These are phyloP conservation scores for Exophiala calicioides DNA, from an alignment of 2,329 filamentous ascomycete species.

Conservation along the genomic window DNA sequence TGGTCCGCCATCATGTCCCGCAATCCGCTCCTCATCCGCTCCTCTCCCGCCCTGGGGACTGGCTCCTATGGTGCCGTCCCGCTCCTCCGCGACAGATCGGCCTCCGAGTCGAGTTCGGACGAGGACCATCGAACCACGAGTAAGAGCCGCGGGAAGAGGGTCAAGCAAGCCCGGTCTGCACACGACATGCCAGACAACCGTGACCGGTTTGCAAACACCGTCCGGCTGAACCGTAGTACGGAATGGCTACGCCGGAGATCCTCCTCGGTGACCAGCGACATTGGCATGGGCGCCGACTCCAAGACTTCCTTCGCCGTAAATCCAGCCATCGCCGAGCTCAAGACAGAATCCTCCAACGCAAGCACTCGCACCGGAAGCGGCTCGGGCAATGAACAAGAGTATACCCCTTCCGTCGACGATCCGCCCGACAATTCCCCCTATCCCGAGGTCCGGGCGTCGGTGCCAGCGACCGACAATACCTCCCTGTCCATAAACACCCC, in stretches of 20 bases:
- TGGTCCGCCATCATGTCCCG: conserved; percentile 46
- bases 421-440: conserved; percentile 52
- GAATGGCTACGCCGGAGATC: conserved; percentile 28
- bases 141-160: conserved; percentile 23
- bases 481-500: conserved; percentile 78
- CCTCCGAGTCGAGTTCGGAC: conserved; percentile 32
- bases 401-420: conserved; percentile 36
- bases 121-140: conserved; percentile 17
- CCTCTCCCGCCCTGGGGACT: conserved; percentile 61
- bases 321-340: conserved; percentile 18
- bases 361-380: conserved; percentile 33
- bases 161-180: conserved; percentile 22
- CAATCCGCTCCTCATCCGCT: conserved; percentile 60
- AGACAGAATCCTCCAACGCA: conserved; percentile 32
- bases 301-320: conserved; percentile 37
- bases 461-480: conserved; percentile 72
- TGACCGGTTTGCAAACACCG: conserved; percentile 13
- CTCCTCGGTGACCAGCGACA: conserved; percentile 35
- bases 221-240: conserved; percentile 14
- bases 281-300: conserved; percentile 37
- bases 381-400: conserved; percentile 38
- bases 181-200: conserved; percentile 12
- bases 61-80: conserved; percentile 63
- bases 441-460: conserved; percentile 76
- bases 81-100: conserved; percentile 6